Evolutionary conservation across 768 basidiomycete species (phyloP).

Genomic region (Leccinum subgranulosum): DNA sequence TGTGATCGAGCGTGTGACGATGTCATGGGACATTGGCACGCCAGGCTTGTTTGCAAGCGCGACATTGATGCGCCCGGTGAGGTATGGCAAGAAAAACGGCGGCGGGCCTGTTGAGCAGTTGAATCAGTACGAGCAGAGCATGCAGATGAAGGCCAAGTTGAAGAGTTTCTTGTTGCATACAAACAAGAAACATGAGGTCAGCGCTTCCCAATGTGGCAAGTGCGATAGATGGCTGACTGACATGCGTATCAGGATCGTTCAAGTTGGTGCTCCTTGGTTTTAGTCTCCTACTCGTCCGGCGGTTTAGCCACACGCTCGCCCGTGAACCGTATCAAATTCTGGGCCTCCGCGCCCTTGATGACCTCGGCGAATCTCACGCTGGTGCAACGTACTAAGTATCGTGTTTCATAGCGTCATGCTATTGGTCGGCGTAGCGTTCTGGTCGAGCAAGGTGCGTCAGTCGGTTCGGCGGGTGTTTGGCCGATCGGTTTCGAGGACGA

Average conservation of each 20-base stretch:
- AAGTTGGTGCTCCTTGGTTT: conserved; percentile 18
- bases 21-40: conserved; percentile 64
- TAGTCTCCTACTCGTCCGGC: background rate
- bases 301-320: conserved; percentile 53
- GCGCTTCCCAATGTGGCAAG: background rate
- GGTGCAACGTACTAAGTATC: conserved; percentile 43
- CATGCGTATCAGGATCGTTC: conserved; percentile 31
- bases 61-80: too few relatives aligned
- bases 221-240: background rate
- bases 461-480: conserved; percentile 39
- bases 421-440: conserved; percentile 71
- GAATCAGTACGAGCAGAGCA: conserved; percentile 55
- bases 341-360: conserved; percentile 68
- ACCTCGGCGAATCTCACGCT: conserved; percentile 42
- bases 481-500: conserved; percentile 70
- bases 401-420: conserved; percentile 65
- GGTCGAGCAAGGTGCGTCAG: conserved; percentile 50
- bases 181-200: conserved; percentile 75
- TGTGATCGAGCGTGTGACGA: conserved; percentile 48
- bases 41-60: conserved; percentile 61
- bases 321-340: conserved; percentile 84
- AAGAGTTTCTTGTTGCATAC: conserved; percentile 69
- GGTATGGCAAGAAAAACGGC: too few relatives aligned
- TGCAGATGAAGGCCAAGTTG: conserved; percentile 64
- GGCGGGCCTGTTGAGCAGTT: too few relatives aligned